Evolutionary conservation across 331 rosid genomes (phyloP).

Genomic region (Rhamnella rubrinervis): DNA sequence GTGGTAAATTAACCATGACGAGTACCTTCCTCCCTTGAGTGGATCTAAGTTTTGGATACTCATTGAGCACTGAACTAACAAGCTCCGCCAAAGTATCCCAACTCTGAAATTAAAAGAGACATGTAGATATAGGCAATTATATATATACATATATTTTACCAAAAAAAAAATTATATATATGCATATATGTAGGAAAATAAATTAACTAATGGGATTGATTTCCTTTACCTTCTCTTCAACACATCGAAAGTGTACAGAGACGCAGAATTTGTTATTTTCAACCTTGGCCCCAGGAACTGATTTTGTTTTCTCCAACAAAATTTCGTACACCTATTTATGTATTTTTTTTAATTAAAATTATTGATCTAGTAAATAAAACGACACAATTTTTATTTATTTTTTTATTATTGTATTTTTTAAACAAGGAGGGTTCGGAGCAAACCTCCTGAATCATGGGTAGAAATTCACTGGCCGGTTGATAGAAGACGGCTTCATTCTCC

Average conservation of each 20-base stretch:
- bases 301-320: conserved; percentile 63
- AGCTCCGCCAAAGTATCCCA: conserved; percentile 74
- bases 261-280: conserved; percentile 86
- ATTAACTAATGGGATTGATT: too few relatives aligned
- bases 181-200: background rate
- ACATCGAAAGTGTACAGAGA: conserved; percentile 92
- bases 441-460: conserved; percentile 87
- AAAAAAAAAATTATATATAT: too few relatives aligned
- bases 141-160: too few relatives aligned
- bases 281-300: conserved; percentile 75
- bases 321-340: conserved; percentile 55
- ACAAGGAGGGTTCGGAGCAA: conserved; percentile 9
- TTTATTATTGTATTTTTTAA: too few relatives aligned
- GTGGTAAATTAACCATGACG: background rate
- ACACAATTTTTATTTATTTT: too few relatives aligned
- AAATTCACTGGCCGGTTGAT: conserved; percentile 84
- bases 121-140: background rate
- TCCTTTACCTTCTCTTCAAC: conserved; percentile 81
- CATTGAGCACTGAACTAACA: conserved; percentile 61
- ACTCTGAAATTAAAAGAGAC: conserved; percentile 34
- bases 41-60: conserved; percentile 64
- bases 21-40: conserved; percentile 77
- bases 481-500: conserved; percentile 52
- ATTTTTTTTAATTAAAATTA: background rate
- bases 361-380: too few relatives aligned